Percentiles rank a stretch among this genome's conserved stretches.
Evolutionary conservation across 2,329 filamentous ascomycete species (phyloP).

Genomic region (Penicillium brevicompactum): DNA sequence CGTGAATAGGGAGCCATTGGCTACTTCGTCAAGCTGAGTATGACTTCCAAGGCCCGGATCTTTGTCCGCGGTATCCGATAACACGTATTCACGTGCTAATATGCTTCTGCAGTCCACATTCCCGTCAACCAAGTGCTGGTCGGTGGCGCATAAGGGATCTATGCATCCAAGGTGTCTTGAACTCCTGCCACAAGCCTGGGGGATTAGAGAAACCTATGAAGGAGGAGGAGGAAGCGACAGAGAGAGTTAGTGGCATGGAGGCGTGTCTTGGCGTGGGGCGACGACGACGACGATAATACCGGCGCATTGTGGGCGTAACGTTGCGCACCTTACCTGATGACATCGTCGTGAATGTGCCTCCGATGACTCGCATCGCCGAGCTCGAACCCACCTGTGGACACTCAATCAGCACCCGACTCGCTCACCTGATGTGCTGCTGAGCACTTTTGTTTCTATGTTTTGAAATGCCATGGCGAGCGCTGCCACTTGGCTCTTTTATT

Average conservation of each 20-base stretch:
- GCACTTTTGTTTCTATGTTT: conserved; percentile 2
- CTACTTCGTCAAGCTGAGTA: conserved; percentile 63
- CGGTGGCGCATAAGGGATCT: conserved; percentile 43
- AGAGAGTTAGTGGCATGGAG: neutral
- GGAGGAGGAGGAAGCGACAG: neutral
- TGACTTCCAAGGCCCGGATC: conserved; percentile 23
- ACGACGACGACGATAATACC: too few species aligned
- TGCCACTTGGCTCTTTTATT: conserved; percentile 17
- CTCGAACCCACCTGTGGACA: too few species aligned
- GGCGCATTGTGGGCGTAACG: too few species aligned
- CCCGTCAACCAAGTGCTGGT: conserved; percentile 55
- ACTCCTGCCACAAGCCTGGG: neutral
- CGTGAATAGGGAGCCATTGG: conserved; percentile 53
- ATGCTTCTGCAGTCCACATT: conserved; percentile 46
- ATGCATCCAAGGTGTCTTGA: neutral
- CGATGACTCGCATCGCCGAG: too few species aligned
- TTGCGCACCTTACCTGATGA: too few species aligned
- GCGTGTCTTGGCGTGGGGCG: too few species aligned
- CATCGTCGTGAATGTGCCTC: too few species aligned
- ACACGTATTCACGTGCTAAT: conserved; percentile 12
- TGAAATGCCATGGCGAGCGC: conserved; percentile 11
- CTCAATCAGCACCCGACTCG: neutral
- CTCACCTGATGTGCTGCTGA: neutral
- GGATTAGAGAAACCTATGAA: neutral
- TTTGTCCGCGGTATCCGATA: neutral